phyloP scores from a whole-genome alignment of 305 asterid species.

The Vinca major region DNA sequence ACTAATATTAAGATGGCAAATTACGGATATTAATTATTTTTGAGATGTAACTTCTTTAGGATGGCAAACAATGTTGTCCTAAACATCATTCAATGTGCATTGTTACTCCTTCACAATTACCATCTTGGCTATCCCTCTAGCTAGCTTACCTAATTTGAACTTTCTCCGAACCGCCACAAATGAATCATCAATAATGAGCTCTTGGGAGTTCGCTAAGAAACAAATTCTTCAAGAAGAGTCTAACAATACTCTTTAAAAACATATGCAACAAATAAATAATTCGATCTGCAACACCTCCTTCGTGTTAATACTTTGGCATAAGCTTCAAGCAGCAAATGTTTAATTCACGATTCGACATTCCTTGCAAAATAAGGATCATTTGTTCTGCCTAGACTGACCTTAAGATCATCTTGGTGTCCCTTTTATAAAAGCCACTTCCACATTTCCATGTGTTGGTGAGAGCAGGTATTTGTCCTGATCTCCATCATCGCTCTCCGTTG shows the following conservation, averaged over 20 bases:
- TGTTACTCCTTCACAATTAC: no score
- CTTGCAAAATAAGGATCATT: background rate
- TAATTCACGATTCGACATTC: background rate
- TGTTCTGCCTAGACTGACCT: background rate
- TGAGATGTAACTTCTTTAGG: no score
- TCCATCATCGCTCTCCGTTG: slow-evolving; percentile 33
- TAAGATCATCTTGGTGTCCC: slow-evolving; percentile 24
- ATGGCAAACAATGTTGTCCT: background rate
- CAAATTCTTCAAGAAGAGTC: slow-evolving; percentile 7
- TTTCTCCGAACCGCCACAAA: slow-evolving; percentile 7
- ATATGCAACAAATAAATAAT: slow-evolving; percentile 14
- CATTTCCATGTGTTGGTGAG: slow-evolving; percentile 22
- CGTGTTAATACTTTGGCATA: background rate
- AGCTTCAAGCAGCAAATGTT: slow-evolving; percentile 11
- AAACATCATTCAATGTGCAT: slow-evolving; percentile 3
- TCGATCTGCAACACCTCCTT: slow-evolving; percentile 10
- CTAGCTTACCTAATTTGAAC: background rate
- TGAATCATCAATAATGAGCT: slow-evolving; percentile 1
- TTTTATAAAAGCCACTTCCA: slow-evolving; percentile 33
- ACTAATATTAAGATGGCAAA: background rate
- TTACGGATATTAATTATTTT: slow-evolving; percentile 3
- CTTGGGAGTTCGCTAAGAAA: slow-evolving; percentile 1
- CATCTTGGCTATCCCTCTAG: no score
- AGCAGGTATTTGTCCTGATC: slow-evolving; percentile 38
- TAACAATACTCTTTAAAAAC: background rate